phyloP scores from a whole-genome alignment of 2,329 filamentous ascomycete species.

The Septoria petroselini region DNA sequence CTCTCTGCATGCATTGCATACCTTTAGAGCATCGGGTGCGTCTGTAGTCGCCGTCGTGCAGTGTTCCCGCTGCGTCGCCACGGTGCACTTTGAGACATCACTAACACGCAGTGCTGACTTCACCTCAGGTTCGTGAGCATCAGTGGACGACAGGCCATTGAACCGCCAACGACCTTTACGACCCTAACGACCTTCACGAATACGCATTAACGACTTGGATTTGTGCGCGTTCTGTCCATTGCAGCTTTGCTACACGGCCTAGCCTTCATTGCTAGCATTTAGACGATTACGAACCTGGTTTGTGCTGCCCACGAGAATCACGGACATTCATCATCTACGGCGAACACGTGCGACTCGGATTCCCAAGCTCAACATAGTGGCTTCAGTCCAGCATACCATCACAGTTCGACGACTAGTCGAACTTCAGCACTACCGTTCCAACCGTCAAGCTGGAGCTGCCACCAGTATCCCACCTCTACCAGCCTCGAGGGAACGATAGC shows the following conservation, averaged over 20 bases:
- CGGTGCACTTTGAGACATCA: constrained; percentile 18
- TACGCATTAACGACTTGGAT: constrained; percentile 37
- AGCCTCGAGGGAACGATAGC: constrained; percentile 70
- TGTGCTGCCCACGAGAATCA: constrained; percentile 21
- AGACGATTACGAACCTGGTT: constrained; percentile 22
- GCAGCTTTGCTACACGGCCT: constrained; percentile 27
- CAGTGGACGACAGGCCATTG: constrained; percentile 32
- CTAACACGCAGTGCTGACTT: constrained; percentile 22
- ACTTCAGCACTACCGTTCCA: constrained; percentile 17
- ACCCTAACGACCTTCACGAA: constrained; percentile 36
- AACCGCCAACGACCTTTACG: constrained; percentile 36
- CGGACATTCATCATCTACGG: constrained; percentile 14
- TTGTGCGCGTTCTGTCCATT: constrained; percentile 25
- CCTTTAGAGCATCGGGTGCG: constrained; percentile 37
- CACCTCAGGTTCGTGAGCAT: constrained; percentile 26
- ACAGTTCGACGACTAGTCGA: constrained; percentile 24
- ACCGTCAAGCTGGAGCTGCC: constrained; percentile 94
- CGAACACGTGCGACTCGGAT: constrained; percentile 10
- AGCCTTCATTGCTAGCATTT: constrained; percentile 30
- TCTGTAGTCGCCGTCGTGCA: constrained; percentile 37
- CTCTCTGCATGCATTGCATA: constrained; percentile 38
- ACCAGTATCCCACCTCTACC: constrained; percentile 75
- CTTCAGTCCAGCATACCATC: not conserved
- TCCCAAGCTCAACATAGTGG: not conserved
- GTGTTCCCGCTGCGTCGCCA: constrained; percentile 27